Conservation (phyloP, 1,139 yeast species). For the Kluyveromyces marxianus region DNA sequence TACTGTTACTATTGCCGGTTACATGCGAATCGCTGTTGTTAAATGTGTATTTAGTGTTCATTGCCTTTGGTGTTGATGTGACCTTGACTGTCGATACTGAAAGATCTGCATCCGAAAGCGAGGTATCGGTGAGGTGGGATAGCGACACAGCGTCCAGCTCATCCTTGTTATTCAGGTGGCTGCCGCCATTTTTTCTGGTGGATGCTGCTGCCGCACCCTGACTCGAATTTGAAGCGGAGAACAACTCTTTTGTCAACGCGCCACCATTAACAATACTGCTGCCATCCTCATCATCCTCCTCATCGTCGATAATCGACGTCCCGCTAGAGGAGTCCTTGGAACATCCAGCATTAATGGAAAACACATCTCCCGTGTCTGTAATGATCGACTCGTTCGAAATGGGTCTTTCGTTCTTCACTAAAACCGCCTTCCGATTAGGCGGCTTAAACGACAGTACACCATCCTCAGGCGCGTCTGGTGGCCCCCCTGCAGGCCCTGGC, state of each 20-base stretch:
- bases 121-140: slow-evolving; percentile 6
- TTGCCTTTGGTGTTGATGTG: slow-evolving; percentile 4
- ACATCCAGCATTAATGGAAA: slow-evolving; percentile 13
- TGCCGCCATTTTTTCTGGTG: background rate
- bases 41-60: slow-evolving; percentile 14
- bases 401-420: slow-evolving; percentile 21
- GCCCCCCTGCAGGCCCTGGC: too few relatives aligned
- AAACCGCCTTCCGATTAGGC: slow-evolving; percentile 22
- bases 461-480: background rate
- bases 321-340: slow-evolving; percentile 16
- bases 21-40: slow-evolving; percentile 9
- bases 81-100: slow-evolving; percentile 6
- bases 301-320: slow-evolving; percentile 16
- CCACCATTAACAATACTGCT: background rate
- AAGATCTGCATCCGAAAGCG: slow-evolving; percentile 6
- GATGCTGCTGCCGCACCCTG: background rate
- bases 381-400: slow-evolving; percentile 29
- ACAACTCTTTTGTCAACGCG: background rate
- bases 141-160: slow-evolving; percentile 5
- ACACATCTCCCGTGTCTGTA: slow-evolving; percentile 22
- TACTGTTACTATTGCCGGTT: background rate
- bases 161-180: background rate
- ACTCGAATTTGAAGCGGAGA: background rate
- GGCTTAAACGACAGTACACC: slow-evolving; percentile 7
- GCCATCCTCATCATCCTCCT: slow-evolving; percentile 1